Evolutionary conservation across 2,329 filamentous ascomycete genomes (phyloP), one percentile per base, ranked within the genome.

Genomic region (Rutstroemia sydowiana): DNA sequence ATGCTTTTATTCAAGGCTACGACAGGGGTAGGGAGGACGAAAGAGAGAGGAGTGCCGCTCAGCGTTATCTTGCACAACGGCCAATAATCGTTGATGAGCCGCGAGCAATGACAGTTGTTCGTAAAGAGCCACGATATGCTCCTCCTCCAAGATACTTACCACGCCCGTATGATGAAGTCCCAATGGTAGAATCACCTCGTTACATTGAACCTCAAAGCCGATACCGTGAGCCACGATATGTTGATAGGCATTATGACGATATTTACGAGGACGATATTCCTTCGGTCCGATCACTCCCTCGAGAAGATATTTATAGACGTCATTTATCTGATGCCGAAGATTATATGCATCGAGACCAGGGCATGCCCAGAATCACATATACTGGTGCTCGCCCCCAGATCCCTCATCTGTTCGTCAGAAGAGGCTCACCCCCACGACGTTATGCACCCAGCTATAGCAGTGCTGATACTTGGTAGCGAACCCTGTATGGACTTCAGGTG

Each of bases 11-110:
- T 47, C 52, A 59, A 43, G 61, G 61, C 30, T 59, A 62, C 4
- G 60, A 54, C 41, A 45, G 56, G 2, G 63, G 64, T 51, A 58
- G 54, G 13, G 55, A 61, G 18, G 58, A 56, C 8, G 62, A 65
- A 46, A 57, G 55, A 41, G 54, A 50, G 36, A 57, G 55, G 10
- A 44, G 48, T 13, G 47, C n/a, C n/a, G n/a, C 18, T 21, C 48
- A 58, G 18, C 58, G 52, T 2, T 37, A 54, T 44, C 14, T 51
- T 26, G 48, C 51, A 20, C 49, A 52, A 47, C 45, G 52, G 48
- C 45, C 53, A 16, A 20, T 45, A 14, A 31, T 39, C 7, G 16
- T 40, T 23, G 34, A 51, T 26, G 48, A 51, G 14, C 42, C 48
- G 46, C 39, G 46, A 39, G 45, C 45, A 39, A 37, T 53, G 18